Percentiles rank a stretch among this genome's conserved stretches.
phyloP scores from a whole-genome alignment of 345 rosid genomes.

The Euphorbia peplus region DNA sequence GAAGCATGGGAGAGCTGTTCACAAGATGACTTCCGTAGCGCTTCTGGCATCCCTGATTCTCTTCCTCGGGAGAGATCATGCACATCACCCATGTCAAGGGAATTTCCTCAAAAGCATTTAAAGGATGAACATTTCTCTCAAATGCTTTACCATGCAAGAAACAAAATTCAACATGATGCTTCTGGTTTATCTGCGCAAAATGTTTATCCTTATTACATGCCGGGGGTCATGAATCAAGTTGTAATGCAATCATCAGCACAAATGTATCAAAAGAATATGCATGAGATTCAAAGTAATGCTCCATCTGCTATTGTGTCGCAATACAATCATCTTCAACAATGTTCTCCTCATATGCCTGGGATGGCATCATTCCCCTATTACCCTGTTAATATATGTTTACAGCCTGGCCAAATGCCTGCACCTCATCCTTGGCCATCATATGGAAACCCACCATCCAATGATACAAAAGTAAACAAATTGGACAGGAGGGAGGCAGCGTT shows the following conservation, averaged over 20 bases:
- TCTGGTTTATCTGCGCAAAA: slow-evolving; percentile 49
- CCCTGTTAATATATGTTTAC: slow-evolving; percentile 60
- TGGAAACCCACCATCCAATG: slow-evolving; percentile 54
- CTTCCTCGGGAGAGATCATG: slow-evolving; percentile 54
- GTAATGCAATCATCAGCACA: slow-evolving; percentile 63
- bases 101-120: slow-evolving; percentile 44
- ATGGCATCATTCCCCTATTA: slow-evolving; percentile 70
- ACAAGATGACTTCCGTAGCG: slow-evolving; percentile 53
- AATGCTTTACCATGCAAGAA: slow-evolving; percentile 34
- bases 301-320: slow-evolving; percentile 50
- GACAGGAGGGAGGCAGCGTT: slow-evolving; percentile 94
- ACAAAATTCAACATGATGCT: slow-evolving; percentile 46
- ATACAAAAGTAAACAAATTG: slow-evolving; percentile 50
- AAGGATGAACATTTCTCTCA: slow-evolving; percentile 39
- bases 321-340: slow-evolving; percentile 65
- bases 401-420: slow-evolving; percentile 58
- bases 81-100: slow-evolving; percentile 55
- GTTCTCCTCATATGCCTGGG: slow-evolving; percentile 53
- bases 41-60: slow-evolving; percentile 51
- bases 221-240: slow-evolving; percentile 74
- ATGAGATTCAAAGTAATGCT: slow-evolving; percentile 47
- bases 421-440: slow-evolving; percentile 58
- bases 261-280: slow-evolving; percentile 48
- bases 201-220: slow-evolving; percentile 64
- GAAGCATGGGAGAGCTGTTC: slow-evolving; percentile 53